Conservation (phyloP, 441 rosid species). For the California macrophylla region DNA sequence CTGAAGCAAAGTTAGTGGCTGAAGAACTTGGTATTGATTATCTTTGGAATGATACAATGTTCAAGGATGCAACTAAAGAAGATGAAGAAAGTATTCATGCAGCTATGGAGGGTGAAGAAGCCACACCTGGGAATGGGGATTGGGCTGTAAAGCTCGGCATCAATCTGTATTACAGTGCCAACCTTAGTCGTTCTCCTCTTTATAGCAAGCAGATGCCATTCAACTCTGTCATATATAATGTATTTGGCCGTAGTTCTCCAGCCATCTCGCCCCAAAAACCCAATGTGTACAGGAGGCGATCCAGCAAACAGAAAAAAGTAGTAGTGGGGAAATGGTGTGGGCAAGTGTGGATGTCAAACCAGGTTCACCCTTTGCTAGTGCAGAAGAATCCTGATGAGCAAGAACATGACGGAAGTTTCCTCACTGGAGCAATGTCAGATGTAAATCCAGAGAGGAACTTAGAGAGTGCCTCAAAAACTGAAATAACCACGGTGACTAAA, state of each 20-base stretch:
- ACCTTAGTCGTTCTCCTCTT: slow-evolving; percentile 70
- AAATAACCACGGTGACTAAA: slow-evolving; percentile 27
- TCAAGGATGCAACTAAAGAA: slow-evolving; percentile 52
- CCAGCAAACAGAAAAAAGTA: slow-evolving; percentile 56
- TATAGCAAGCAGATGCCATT: slow-evolving; percentile 98
- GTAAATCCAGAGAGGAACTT: slow-evolving; percentile 43
- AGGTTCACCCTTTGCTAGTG: slow-evolving; percentile 69
- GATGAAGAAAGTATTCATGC: slow-evolving; percentile 61
- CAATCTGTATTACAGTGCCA: slow-evolving; percentile 80
- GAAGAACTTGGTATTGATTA: slow-evolving; percentile 62
- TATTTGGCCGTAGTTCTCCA: slow-evolving; percentile 68
- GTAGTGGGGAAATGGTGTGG: slow-evolving; percentile 99
- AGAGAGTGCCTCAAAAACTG: slow-evolving; percentile 25
- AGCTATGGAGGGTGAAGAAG: slow-evolving; percentile 71
- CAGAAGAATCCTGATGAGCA: slow-evolving; percentile 43
- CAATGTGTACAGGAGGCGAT: slow-evolving; percentile 39
- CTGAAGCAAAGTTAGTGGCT: slow-evolving; percentile 64
- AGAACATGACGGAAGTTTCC: slow-evolving; percentile 41
- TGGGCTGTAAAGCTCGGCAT: slow-evolving; percentile 92
- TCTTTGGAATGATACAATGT: slow-evolving; percentile 49
- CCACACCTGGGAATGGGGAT: slow-evolving; percentile 71
- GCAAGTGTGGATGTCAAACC: slow-evolving; percentile 97
- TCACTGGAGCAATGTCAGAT: slow-evolving; percentile 27
- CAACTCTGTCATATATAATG: slow-evolving; percentile 75
- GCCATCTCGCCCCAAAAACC: slow-evolving; percentile 40